Evolutionary conservation across 2,329 filamentous ascomycete species (phyloP).

Genomic region (Colletotrichum graminicola): DNA sequence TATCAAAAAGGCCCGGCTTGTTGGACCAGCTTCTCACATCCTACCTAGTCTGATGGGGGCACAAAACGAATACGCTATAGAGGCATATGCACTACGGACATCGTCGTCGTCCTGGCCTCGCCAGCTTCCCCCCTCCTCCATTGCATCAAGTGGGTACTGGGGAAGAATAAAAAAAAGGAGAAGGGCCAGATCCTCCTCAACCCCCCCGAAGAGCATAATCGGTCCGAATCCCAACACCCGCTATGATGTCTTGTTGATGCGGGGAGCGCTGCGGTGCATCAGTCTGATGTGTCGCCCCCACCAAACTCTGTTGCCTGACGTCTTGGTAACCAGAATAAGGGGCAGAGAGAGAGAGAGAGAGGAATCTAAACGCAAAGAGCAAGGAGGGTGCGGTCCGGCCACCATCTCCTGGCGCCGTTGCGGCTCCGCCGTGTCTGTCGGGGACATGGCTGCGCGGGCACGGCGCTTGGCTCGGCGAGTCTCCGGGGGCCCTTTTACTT

Average conservation of each 20-base stretch:
- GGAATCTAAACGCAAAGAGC: background rate
- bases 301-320: background rate
- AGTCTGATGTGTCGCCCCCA: too few species aligned
- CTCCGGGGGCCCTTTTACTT: background rate
- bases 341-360: background rate
- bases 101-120: background rate
- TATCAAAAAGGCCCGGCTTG: too few species aligned
- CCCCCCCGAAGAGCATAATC: background rate
- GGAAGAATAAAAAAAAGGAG: background rate
- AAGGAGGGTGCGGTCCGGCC: background rate
- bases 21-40: background rate
- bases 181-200: background rate
- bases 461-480: constrained; percentile 31
- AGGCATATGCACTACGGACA: too few species aligned
- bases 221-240: constrained; percentile 31
- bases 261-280: constrained; percentile 16
- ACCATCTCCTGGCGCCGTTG: background rate
- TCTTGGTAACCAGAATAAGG: background rate
- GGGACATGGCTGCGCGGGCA: constrained; percentile 10
- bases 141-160: background rate
- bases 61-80: too few species aligned
- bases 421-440: constrained; percentile 15
- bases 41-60: background rate
- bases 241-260: constrained; percentile 18
- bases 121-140: background rate